Base-by-base conservation (phyloP, 1,284 basidiomycete genomes). In the Papiliotrema flavescens region DNA sequence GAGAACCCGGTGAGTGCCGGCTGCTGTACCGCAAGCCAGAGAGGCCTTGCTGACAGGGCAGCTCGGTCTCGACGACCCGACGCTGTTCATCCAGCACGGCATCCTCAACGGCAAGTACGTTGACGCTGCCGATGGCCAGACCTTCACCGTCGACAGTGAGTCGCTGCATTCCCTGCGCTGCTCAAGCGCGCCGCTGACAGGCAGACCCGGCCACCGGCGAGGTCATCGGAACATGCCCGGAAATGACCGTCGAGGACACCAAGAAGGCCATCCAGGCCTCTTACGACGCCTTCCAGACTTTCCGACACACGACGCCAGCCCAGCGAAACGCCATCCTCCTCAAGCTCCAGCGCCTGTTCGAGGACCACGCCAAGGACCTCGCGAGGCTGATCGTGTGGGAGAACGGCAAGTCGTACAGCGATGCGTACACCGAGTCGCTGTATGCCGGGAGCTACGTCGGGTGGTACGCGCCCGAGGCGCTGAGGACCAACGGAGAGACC, bases 361-460 rank as follows among this genome's bases (percentile, higher is more conserved):
- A 63, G 49, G 64, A 63, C 23, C 60, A 69, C 50, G 49, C 65
- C 22, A 66, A 70, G 24, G 73, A 75, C 59, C 63, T 75, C 49
- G 63, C 71, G 4, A 63, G 73, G 24, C 58, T 75, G 44, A 75
- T 75, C 50, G 71, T 73, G n/a, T 73, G 71, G 58, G 93, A 97
- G 78, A 97, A 97, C 65, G 93, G 93, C 37, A 97, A 97, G 79
- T 81, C 90, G 3, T 78, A 94, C 49, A 77, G 79, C 0, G 91
- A 96, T 64, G 89, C 84, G 22, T 87, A 88, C 80, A 84, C 85
- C 50, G 91, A 95, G 78, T 85, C 84, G 59, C 66, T 76, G 0
- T 94, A 95, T 64, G 87, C 87, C 59, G 84, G 89, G 9, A 89
- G 88, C 13, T 95, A 91, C 75, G 63, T 93, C 48, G 87, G 89